A percentile compares a stretch with the other conserved stretches of the same genome.
Evolutionary conservation across 2,329 filamentous ascomycete genomes (phyloP).

Genomic region (Coniochaeta sp.): DNA sequence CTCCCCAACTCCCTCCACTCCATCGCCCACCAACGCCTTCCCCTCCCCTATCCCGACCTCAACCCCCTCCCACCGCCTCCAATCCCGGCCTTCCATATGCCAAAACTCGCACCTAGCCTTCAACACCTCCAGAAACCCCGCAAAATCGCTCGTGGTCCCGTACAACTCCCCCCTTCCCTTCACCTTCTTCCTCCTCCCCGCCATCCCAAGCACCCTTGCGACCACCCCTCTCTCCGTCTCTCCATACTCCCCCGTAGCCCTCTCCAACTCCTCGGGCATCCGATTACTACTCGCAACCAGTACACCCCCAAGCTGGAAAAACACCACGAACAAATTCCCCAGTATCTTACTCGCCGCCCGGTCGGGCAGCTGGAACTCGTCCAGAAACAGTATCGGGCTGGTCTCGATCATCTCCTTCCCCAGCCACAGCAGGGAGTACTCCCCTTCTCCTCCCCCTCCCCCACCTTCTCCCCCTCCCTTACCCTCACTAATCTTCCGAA

Average conservation of each 20-base stretch:
- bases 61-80: slow-evolving; percentile 49
- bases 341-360: slow-evolving; percentile 71
- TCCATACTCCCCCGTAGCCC: slow-evolving; percentile 66
- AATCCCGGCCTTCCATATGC: slow-evolving; percentile 77
- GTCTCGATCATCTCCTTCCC: slow-evolving; percentile 69
- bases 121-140: slow-evolving; percentile 66
- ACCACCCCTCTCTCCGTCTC: slow-evolving; percentile 45
- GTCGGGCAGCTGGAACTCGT: slow-evolving; percentile 80
- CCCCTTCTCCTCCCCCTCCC: slow-evolving; percentile 17
- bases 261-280: slow-evolving; percentile 75
- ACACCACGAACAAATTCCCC: slow-evolving; percentile 69
- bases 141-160: slow-evolving; percentile 63
- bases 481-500: no score
- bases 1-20: slow-evolving; percentile 15
- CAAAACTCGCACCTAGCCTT: slow-evolving; percentile 75
- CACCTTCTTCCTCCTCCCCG: slow-evolving; percentile 24
- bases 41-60: slow-evolving; percentile 11
- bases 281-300: slow-evolving; percentile 75
- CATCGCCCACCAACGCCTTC: slow-evolving; percentile 12
- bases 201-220: slow-evolving; percentile 38
- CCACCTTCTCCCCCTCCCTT: no score
- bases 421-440: slow-evolving; percentile 67
- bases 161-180: slow-evolving; percentile 46
- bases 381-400: slow-evolving; percentile 70
- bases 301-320: slow-evolving; percentile 78